A percentile compares a stretch with the other conserved stretches of the same genome.
Evolutionary conservation across 1,284 basidiomycete species (phyloP).

Genomic region (Dichomitus squalens): DNA sequence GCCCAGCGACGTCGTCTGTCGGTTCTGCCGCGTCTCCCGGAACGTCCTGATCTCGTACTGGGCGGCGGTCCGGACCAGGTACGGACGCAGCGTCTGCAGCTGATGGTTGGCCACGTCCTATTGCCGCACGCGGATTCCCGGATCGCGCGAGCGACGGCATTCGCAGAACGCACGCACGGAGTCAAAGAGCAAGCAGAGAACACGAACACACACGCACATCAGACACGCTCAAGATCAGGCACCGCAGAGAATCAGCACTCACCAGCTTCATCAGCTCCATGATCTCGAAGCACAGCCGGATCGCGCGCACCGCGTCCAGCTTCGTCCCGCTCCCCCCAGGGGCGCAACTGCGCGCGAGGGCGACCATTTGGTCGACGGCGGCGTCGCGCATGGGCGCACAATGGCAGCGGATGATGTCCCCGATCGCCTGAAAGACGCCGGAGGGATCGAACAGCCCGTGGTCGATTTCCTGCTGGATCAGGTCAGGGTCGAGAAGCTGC

Average conservation of each 20-base stretch:
- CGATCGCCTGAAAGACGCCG: conserved; percentile 80
- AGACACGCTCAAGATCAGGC: conserved; percentile 9
- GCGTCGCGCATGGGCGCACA: conserved; percentile 93
- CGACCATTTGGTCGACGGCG: conserved; percentile 84
- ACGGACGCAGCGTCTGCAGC: conserved; percentile 84
- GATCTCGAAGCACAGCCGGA: conserved; percentile 88
- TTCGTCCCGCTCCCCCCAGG: conserved; percentile 54
- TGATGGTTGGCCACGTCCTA: conserved; percentile 97
- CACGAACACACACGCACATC: conserved; percentile 7
- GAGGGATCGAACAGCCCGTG: conserved; percentile 82
- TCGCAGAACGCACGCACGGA: background rate
- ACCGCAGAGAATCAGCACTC: conserved; percentile 36
- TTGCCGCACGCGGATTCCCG: conserved; percentile 8
- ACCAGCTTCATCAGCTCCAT: conserved; percentile 95
- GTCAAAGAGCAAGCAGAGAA: background rate
- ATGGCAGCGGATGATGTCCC: conserved; percentile 83
- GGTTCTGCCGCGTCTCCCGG: conserved; percentile 54
- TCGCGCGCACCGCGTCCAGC: conserved; percentile 71
- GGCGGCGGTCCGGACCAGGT: conserved; percentile 79
- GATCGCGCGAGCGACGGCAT: background rate
- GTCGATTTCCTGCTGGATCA: conserved; percentile 82
- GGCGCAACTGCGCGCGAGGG: conserved; percentile 60
- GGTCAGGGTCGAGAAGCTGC: conserved; percentile 65
- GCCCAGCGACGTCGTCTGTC: conserved; percentile 47
- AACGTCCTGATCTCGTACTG: conserved; percentile 84